Conservation (phyloP, 345 rosid genomes). For the Linum usitatissimum region DNA sequence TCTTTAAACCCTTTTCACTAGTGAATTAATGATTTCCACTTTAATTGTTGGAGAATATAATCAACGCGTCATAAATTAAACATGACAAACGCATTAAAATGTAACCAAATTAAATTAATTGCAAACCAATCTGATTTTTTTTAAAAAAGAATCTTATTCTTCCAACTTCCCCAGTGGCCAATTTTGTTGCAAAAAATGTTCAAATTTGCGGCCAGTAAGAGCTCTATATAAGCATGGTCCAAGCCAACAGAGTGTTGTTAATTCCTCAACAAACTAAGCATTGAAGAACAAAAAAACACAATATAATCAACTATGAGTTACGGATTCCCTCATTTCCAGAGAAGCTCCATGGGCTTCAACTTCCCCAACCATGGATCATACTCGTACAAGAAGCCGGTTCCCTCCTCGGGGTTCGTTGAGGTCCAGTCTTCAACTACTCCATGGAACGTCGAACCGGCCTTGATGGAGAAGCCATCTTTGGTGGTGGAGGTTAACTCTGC, state of each 20-base stretch:
- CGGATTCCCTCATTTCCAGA: background rate
- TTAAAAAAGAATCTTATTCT: no score
- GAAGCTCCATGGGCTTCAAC: background rate
- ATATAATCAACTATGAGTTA: background rate
- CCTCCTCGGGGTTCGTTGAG: background rate
- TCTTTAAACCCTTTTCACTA: no score
- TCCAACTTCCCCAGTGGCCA: no score
- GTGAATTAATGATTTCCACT: no score
- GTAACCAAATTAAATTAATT: no score
- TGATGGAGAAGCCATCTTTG: conserved; percentile 1
- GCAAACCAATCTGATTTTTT: no score
- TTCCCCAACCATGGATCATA: background rate
- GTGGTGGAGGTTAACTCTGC: conserved; percentile 39
- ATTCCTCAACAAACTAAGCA: background rate
- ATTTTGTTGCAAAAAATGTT: no score
- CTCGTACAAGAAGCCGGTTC: background rate
- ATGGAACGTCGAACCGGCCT: background rate
- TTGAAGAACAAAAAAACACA: background rate
- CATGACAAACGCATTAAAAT: no score
- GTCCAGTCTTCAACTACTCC: background rate
- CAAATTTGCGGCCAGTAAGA: background rate
- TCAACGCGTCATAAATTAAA: no score
- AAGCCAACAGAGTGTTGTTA: no score
- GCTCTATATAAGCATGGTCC: background rate
- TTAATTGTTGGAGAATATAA: no score